A percentile compares a stretch with the other conserved stretches of the same genome.
These are phyloP conservation scores for Suhomyces chickasaworum DNA, from an alignment of 1,139 yeast genomes.

Conservation along the genomic window DNA sequence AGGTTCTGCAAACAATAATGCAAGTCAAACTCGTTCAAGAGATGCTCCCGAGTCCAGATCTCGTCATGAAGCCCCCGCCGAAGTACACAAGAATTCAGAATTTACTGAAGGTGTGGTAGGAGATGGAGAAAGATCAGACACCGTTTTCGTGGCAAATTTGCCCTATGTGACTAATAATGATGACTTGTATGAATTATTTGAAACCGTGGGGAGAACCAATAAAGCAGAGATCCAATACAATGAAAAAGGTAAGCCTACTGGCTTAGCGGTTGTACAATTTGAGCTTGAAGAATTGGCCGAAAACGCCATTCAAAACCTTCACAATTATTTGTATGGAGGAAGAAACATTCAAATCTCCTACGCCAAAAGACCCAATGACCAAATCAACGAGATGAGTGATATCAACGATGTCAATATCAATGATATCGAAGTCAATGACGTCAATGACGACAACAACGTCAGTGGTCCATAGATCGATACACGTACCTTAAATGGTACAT, in stretches of 20 bases:
- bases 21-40: constrained; percentile 15
- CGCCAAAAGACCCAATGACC: constrained; percentile 39
- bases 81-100: constrained; percentile 42
- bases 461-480: constrained; percentile 3
- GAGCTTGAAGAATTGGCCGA: constrained; percentile 70
- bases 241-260: constrained; percentile 70
- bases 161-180: constrained; percentile 88
- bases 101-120: constrained; percentile 68
- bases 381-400: background rate
- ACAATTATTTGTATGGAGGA: constrained; percentile 83
- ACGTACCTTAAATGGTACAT: background rate
- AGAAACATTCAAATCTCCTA: constrained; percentile 67
- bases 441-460: background rate
- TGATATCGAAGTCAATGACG: background rate
- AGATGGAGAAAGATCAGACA: constrained; percentile 63
- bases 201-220: constrained; percentile 75
- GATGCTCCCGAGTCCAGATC: constrained; percentile 15
- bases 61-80: constrained; percentile 14
- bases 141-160: constrained; percentile 73
- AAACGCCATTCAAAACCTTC: constrained; percentile 69
- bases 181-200: constrained; percentile 84
- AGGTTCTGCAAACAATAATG: constrained; percentile 17
- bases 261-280: constrained; percentile 83
- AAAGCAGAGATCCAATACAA: constrained; percentile 78
- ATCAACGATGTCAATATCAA: background rate